Evolutionary conservation across 176 grass and related monocot species (phyloP), one percentile per base, ranked within the genome.

Genomic region (Zoysia japonica): DNA sequence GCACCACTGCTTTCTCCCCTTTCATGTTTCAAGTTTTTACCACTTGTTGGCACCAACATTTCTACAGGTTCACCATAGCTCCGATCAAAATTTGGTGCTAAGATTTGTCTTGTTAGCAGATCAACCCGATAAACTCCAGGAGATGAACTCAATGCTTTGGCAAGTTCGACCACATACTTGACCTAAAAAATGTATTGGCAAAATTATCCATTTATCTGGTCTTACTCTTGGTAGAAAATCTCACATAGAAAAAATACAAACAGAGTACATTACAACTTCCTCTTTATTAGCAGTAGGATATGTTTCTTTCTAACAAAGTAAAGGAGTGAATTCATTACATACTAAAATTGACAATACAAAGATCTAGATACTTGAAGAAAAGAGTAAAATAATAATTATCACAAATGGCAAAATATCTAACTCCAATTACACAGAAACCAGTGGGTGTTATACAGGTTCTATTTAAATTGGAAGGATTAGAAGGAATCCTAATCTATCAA

Each of bases 121-220:
- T 93, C 91, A 57, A 93, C 91, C 15, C 91, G 74, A 49, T 90
- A 93, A 79, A 93, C 91, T 87, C 91, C 91, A 85, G 91, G 91
- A 80, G 88, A 90, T 65, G 91, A 90, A 79, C 87, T 87, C 75
- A 93, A 83, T 28, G 91, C 91, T 77, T 89, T 93, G 80, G 91
- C 91, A 83, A 93, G 88, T 64, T 93, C 91, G 10, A 93, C 91
- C 76, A 93, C 91, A 90, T 93, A 93, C 80, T 93, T 93, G 28
- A 93, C 87, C 91, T 93, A 85, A 79, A 67, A 86, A 47, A 79
- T 80, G 3, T 35, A 44, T 40, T 47, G 16, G 28, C 28, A 41
- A 67, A n/a, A 35, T 79, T 52, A 73, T 68, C 44, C 44, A 56
- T 44, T 78, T 78, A 76, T 40, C 41, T 52, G 16, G 15, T 16